Evolutionary conservation across 2,329 filamentous ascomycete genomes (phyloP).

Genomic region (Botrytis fabae): DNA sequence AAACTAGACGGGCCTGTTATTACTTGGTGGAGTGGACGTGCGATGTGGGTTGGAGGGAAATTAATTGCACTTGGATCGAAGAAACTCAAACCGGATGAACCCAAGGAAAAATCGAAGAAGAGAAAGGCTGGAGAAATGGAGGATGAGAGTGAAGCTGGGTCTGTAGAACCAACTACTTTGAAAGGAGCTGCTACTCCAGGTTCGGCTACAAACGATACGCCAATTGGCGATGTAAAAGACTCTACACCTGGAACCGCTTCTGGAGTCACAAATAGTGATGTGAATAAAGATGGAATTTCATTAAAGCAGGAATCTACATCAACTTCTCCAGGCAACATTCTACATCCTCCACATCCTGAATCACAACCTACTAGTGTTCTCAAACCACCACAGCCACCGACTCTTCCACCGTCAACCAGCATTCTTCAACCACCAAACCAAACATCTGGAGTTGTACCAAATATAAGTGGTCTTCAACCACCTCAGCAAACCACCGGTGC

Average conservation of each 20-base stretch:
- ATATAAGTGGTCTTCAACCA: conserved; percentile 21
- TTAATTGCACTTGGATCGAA: conserved; percentile 66
- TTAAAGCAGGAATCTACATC: background rate
- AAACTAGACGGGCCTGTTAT: conserved; percentile 87
- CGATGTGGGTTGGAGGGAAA: conserved; percentile 75
- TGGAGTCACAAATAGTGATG: background rate
- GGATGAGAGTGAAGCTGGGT: conserved; percentile 26
- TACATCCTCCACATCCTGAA: conserved; percentile 25
- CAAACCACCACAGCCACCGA: conserved; percentile 21
- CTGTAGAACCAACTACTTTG: conserved; percentile 9
- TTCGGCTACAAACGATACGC: background rate
- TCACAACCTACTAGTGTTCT: conserved; percentile 26
- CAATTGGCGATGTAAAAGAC: background rate
- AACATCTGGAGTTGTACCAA: conserved; percentile 23
- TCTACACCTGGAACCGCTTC: background rate
- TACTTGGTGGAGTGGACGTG: conserved; percentile 90
- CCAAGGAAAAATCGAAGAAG: conserved; percentile 52
- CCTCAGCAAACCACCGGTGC: conserved; percentile 24
- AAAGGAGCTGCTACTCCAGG: background rate
- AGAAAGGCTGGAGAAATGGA: conserved; percentile 57
- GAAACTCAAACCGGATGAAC: conserved; percentile 60
- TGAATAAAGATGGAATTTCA: conserved; percentile 2
- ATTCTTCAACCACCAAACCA: conserved; percentile 23
- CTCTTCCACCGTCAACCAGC: conserved; percentile 1
- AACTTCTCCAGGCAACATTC: background rate